Base-by-base conservation (phyloP, 2,329 filamentous ascomycete species). In the Monosporascus sp. region DNA sequence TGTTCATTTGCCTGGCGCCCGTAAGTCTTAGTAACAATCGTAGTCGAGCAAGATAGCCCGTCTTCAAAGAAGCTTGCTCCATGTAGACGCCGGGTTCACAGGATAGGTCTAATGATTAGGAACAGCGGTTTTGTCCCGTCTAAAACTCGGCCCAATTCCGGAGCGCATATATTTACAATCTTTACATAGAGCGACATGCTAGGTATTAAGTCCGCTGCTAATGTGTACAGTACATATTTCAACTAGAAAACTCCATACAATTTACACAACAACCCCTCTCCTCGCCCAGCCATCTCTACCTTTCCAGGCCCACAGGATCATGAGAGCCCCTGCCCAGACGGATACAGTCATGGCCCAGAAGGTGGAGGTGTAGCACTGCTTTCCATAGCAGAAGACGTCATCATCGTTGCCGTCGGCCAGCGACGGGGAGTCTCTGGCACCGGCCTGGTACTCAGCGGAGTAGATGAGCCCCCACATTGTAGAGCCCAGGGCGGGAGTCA, bases 391-490 rank as follows among this genome's bases (percentile, higher is more conserved):
- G 59, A 96, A 81, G 2, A 80, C 72, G 55, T 81, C 76, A 8
- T 76, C 74, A 0, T 74, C 64, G 49, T 66, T 62, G 20, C 60
- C 66, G 18, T 59, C 66, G 2, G 60, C 51, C 58, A 69, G 53
- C 56, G 65, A 60, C 18, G 64, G 67, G 17, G 72, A 70, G 22
- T 70, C 68, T 47, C 72, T 72, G 0, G 85, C 85, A 1, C 82
- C 87, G 44, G 77, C 78, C 69, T 94, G 85, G 64, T 95, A 95
- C 2, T 90, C 84, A 0, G 78, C 81, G 6, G 88, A 90, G 68
- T 97, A 99, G n/a, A 97, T 75, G 1, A 94, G 70, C 0, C 92
- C 90, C 91, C 93, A 99, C 34, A 96, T 79, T 0, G 90, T 90
- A 0, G 93, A 91, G 0, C 93, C 94, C 0, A 88, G 72, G 0